Evolutionary conservation across 75 land plant genomes (phyloP), one percentile per base, ranked within the genome.

Genomic region (Ceratopteris richardii): DNA sequence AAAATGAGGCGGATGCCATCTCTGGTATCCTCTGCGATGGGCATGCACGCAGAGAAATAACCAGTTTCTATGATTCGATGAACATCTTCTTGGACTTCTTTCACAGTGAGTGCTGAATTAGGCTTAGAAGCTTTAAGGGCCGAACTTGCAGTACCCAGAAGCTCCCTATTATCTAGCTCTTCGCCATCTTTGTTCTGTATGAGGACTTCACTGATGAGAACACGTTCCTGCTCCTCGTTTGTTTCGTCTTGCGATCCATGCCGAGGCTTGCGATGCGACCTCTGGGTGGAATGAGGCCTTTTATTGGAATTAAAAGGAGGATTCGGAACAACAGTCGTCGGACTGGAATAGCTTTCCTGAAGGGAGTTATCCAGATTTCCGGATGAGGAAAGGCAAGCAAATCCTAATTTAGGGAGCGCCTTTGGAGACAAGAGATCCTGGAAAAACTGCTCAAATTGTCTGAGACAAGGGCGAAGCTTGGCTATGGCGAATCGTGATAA

Each of bases 41-140:
- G 99, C 88, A 82, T 78, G 64, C 96, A 90, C 23, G 97, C 81
- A 4, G 58, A 72, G 44, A 95, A 95, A 56, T 62, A 79, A 1
- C 99, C 99, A 44, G 86, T 84, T 26, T 80, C 74, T 19, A 95
- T 82, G 53, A 95, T 72, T n/a, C 99, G 76, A 44, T 77, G 82
- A 16, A 95, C 99, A 54, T 95, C 99, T 54, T 90, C 99, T 61
- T 86, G 96, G 3, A 95, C 99, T 75, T 95, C 99, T 16, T 80
- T 63, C 7, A 84, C 82, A 0, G 96, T 95, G 11, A 95, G 69
- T 22, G 99, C 96, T 16, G 85, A 81, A 53, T 90, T 90, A 0
- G 99, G 77, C 28, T 84, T 75, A 46, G 79, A 83, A 0, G 86
- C 83, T 63, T 76, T 81, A 23, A 95, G 48, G 10, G 86, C 88